Conservation (phyloP, 2,329 filamentous ascomycete genomes). For the Trichoderma hamatum region DNA sequence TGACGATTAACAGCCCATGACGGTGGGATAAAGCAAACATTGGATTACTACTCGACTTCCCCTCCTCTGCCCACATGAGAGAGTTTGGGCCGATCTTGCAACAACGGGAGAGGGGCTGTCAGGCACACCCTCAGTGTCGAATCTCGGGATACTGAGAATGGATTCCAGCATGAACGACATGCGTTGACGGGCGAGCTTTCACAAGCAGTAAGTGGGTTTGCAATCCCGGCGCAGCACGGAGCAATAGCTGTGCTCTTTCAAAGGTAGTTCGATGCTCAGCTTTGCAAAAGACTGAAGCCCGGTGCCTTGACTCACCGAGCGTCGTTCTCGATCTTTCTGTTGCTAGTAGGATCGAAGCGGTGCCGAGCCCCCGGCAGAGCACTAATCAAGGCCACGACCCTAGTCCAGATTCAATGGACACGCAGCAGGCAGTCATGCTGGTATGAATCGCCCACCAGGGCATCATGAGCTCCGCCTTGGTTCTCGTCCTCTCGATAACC, state of each 20-base stretch:
- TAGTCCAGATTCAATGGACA: not conserved
- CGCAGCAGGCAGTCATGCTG: constrained; percentile 22
- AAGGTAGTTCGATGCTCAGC: not conserved
- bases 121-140: constrained; percentile 9
- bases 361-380: constrained; percentile 21
- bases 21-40: constrained; percentile 6
- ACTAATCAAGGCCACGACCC: constrained; percentile 10
- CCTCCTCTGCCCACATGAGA: constrained; percentile 9
- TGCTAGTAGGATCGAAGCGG: constrained; percentile 19
- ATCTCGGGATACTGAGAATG: not conserved
- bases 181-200: not conserved
- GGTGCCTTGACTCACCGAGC: constrained; percentile 16
- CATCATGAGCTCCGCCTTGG: not conserved
- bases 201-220: not conserved
- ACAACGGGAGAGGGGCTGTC: constrained; percentile 21
- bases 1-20: constrained; percentile 5
- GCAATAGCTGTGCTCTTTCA: not conserved
- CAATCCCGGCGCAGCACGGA: not conserved
- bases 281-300: constrained; percentile 3
- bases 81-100: constrained; percentile 23
- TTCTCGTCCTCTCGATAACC: not conserved
- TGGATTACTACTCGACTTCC: constrained; percentile 3
- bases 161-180: not conserved
- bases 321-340: constrained; percentile 15
- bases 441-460: constrained; percentile 13